Evolutionary conservation across 176 grass and related monocot species (phyloP).

Genomic region (Zoysia pacifica): DNA sequence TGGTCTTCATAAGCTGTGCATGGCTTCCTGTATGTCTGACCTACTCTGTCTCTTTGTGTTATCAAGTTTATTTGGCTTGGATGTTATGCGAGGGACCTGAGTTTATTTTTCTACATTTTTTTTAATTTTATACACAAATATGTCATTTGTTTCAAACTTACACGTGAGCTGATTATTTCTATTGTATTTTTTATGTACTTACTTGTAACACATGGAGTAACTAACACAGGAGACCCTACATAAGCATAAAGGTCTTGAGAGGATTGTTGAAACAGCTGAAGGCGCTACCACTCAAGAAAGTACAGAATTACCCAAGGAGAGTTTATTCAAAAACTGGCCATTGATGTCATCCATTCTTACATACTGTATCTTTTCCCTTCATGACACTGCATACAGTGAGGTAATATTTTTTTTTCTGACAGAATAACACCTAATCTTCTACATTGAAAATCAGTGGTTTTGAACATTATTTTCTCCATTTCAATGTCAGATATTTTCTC

Average conservation of each 20-base stretch:
- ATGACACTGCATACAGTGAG: slow-evolving; percentile 77
- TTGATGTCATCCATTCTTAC: slow-evolving; percentile 75
- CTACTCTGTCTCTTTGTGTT: background rate
- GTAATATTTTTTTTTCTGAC: slow-evolving; percentile 25
- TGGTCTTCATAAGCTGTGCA: slow-evolving; percentile 58
- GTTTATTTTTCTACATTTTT: background rate
- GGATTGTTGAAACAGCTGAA: slow-evolving; percentile 36
- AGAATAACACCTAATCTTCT: background rate
- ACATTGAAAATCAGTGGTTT: background rate
- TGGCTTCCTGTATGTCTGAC: slow-evolving; percentile 70
- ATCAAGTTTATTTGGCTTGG: background rate
- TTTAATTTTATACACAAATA: background rate
- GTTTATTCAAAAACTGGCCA: slow-evolving; percentile 72
- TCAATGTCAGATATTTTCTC: slow-evolving; percentile 76
- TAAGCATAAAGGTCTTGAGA: slow-evolving; percentile 50
- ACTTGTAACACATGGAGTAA: background rate
- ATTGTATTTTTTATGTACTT: background rate
- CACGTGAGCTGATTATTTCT: background rate
- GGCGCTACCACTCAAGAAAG: slow-evolving; percentile 28
- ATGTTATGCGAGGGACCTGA: background rate
- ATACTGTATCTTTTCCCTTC: slow-evolving; percentile 74
- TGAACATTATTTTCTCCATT: background rate
- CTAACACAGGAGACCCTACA: slow-evolving; percentile 75
- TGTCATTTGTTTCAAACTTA: background rate
- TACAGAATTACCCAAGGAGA: slow-evolving; percentile 42